Evolutionary conservation across 768 basidiomycete genomes (phyloP).

Genomic region (Chlorophyllum brunneum): DNA sequence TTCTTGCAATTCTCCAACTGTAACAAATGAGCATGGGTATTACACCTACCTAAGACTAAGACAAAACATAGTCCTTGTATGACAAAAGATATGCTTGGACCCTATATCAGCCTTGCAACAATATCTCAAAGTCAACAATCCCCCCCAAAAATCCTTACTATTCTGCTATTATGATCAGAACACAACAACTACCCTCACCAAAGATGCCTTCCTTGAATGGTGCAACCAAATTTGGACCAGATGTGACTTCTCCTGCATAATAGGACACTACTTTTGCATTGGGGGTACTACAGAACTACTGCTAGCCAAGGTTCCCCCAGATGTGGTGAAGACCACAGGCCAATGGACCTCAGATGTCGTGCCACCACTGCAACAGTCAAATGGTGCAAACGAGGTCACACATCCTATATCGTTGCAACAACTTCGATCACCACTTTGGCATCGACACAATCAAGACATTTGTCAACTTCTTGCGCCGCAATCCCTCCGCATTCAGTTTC

Average conservation of each 20-base stretch:
- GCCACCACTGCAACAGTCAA: too few species aligned
- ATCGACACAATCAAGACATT: too few species aligned
- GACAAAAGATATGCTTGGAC: conserved; percentile 7
- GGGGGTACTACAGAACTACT: conserved; percentile 26
- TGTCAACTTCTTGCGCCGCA: too few species aligned
- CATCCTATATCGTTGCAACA: too few species aligned
- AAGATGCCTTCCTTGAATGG: conserved; percentile 7
- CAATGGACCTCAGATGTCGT: conserved; percentile 31
- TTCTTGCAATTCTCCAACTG: conserved; percentile 14
- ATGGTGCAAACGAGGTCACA: too few species aligned
- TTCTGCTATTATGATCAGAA: conserved; percentile 8
- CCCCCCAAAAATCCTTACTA: conserved; percentile 17
- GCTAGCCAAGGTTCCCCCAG: conserved; percentile 22
- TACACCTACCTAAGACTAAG: conserved; percentile 35
- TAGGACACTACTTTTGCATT: conserved; percentile 25
- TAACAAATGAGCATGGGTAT: conserved; percentile 4
- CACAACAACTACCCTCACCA: conserved; percentile 3
- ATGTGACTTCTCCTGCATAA: conserved; percentile 2
- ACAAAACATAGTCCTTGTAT: conserved; percentile 28
- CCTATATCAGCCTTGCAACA: conserved; percentile 20
- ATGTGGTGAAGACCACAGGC: conserved; percentile 28
- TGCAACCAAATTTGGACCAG: conserved; percentile 13
- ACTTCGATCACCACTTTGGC: too few species aligned
- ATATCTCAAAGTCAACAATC: conserved; percentile 19
- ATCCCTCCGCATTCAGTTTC: too few species aligned